Base-by-base conservation (phyloP, 2,329 filamentous ascomycete species). In the Botrytis galanthina region DNA sequence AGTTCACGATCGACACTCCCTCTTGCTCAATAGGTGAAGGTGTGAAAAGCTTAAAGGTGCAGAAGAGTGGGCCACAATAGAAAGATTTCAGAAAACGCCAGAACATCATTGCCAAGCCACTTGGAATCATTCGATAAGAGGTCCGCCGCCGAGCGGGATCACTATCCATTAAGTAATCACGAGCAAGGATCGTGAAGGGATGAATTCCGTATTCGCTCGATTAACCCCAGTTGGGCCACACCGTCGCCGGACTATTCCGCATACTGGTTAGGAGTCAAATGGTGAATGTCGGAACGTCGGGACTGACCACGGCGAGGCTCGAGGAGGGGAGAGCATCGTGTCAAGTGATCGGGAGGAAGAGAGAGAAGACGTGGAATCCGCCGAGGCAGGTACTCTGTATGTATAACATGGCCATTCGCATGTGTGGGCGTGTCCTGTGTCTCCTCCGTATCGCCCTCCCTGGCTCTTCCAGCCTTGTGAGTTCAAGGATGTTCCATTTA, bases 51-150 rank as follows among this genome's bases (percentile, higher is more conserved):
- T 62, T 62, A 37, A 61, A 35, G n/a, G 18, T 20, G 8, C 22
- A 46, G 46, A 51, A 22, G 4, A 37, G 44, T 66, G 63, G 44
- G 63, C 5, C 60, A 14, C 18, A 14, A 51, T 51, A 7, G 42
- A 51, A 48, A 48, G 46, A 37, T 66, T 37, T n/a, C 18, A 37
- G 22, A 32, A 66, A 51, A 51, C 14, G 44, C 29, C 22, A 46
- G 32, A 66, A 46, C 29, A 37, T 26, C 29, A 48, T 51, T 48
- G 54, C 68, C 68, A 70, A 70, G 68, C 22, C 54, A 62, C 68
- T 62, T 69, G n/a, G 4, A 16, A 57, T 54, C 66, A 69, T 51
- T 32, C 32, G 48, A 69, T 54, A 57, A 69, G 46, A 63, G 48
- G 48, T 69, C 60, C 60, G 29, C 29, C 39, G 39, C 29, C n/a